A percentile compares a stretch with the other conserved stretches of the same genome.
These are phyloP conservation scores for Vigna trinervia DNA, from an alignment of 306 rosid species.

Conservation along the genomic window DNA sequence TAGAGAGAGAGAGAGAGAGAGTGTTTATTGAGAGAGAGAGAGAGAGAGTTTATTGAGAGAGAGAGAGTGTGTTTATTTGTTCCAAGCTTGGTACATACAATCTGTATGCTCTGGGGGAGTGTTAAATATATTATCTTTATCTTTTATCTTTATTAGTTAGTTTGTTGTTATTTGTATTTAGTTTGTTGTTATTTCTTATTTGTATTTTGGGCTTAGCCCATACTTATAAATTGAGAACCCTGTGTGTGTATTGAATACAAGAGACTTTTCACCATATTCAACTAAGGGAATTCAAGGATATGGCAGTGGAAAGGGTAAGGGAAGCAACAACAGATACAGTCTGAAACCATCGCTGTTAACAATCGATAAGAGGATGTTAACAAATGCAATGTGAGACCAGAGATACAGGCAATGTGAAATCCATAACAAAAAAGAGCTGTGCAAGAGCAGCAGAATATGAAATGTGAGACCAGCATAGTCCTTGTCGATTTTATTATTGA, in stretches of 20 bases:
- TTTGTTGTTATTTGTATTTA: too few relatives aligned
- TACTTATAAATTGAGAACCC: too few relatives aligned
- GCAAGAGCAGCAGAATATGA: neutral
- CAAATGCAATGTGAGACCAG: neutral
- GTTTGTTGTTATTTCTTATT: too few relatives aligned
- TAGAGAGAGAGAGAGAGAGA: neutral
- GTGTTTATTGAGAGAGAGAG: neutral
- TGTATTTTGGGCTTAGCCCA: too few relatives aligned
- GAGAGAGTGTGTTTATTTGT: too few relatives aligned
- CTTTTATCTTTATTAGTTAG: too few relatives aligned
- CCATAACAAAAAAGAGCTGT: neutral
- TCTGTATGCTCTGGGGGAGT: too few relatives aligned
- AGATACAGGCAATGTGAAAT: neutral
- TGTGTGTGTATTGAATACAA: too few relatives aligned
- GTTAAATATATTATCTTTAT: too few relatives aligned
- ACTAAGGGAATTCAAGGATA: slow-evolving; percentile 69
- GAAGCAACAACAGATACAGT: slow-evolving; percentile 47
- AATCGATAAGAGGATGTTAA: neutral
- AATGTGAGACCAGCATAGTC: neutral
- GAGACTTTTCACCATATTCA: too few relatives aligned
- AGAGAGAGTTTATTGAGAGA: neutral
- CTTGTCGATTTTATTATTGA: neutral
- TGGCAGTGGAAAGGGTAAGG: slow-evolving; percentile 40
- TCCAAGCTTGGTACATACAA: too few relatives aligned
- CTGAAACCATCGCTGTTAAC: slow-evolving; percentile 51